Base-by-base conservation (phyloP, 75 land plant genomes). In the Picea sitchensis region DNA sequence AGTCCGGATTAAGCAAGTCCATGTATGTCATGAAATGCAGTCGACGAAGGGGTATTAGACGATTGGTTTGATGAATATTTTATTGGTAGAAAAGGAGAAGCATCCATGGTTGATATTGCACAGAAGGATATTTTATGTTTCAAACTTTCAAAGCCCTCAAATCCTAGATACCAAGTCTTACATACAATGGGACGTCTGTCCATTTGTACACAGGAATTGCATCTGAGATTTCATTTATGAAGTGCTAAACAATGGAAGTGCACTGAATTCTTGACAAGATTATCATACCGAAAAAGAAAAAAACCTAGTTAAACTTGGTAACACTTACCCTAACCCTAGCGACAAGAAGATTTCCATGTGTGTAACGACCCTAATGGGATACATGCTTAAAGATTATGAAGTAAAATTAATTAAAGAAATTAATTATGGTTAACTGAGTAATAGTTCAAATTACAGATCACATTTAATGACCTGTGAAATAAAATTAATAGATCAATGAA, bases 141-240 rank as follows among this genome's bases (percentile, higher is more conserved):
- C 34, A 0, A 86, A 83, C 76, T 41, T 58, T 38, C 88, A 6
- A 11, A 67, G 41, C 17, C 18, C 15, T 36, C 38, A 67, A 67
- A 36, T 5, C 44, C 14, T 36, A 12, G 4, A 18, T 13, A 32
- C 7, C 18, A 15, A 36, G 36, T 68, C 44, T 38, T 4, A 32
- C 18, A 31, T 68, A 34, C 41, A 14, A 17, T 67, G 44, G 4
- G 9, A 14, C 30, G 18, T 34, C 17, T 67, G 31, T 63, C 11
- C 65, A 63, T 30, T 6, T 65, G 5, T 65, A 31, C 23, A 3
- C 30, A 65, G 32, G 9, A 64, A 26, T 64, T 67, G 15, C 20
- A 36, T 36, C 41, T 1, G 17, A 32, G 18, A 32, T 62, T 62
- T 62, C 64, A 62, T 20, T 23, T 62, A 4, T 8, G 23, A 62